Evolutionary conservation across 352 stramenopile species (phyloP), one percentile per base, ranked within the genome.

Genomic region (Pythium myriotylum): DNA sequence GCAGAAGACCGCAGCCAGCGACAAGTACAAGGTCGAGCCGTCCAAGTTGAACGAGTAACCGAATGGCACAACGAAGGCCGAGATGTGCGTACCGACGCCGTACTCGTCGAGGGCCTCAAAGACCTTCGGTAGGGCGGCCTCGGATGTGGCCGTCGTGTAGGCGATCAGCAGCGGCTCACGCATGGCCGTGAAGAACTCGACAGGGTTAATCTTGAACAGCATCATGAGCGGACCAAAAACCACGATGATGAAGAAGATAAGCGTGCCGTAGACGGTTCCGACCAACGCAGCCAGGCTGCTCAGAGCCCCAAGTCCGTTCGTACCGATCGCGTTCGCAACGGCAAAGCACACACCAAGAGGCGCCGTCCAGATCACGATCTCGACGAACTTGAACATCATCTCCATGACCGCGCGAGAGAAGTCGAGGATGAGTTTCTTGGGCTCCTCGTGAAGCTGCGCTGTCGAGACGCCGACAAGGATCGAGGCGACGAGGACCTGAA

Each of bases 21-120:
- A 80, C 24, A 85, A 32, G 68, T 88, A 84, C 17, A 88, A 49
- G 0, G 78, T 82, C 14, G 71, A 78, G 13, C 71, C 78, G 48
- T 88, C 78, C 2, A 85, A 59, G 66, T 88, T 88, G 73, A 88
- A 85, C 58, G 78, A 88, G 67, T 85, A 88, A 26, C 78, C 78
- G 50, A 85, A 85, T 0, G 75, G 75, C 9, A 88, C 76, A 7
- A 88, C 78, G 37, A 88, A 85, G 6, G 71, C 65, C 23, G 72
- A 76, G 47, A 88, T 73, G 61, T 85, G 70, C 8, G 68, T 61
- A 0, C 73, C 72, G 10, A 88, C 78, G 37, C 78, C 78, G 58
- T 80, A 88, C 37, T 70, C 68, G 40, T 78, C 72, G 16, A 88
- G 69, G 1, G 64, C 47, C n/a, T 88, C 78, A 26, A 88, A 88